Conservation (phyloP, 345 rosid genomes). For the Syzygium oleosum region DNA sequence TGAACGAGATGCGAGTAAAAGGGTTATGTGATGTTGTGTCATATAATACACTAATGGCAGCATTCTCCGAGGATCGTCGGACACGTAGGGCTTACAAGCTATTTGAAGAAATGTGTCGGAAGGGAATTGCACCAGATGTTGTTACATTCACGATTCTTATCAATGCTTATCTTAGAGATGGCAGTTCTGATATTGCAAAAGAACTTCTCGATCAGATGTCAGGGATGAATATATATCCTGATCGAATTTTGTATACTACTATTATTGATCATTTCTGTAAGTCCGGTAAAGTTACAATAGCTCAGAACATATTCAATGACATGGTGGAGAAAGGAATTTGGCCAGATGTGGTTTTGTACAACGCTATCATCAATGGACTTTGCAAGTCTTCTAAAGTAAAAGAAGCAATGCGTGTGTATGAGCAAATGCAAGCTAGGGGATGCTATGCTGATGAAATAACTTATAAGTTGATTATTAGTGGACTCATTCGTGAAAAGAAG, state of each 20-base stretch:
- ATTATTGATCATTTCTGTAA: constrained; percentile 73
- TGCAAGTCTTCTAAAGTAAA: constrained; percentile 53
- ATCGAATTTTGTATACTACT: constrained; percentile 71
- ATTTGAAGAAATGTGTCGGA: constrained; percentile 60
- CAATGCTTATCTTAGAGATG: constrained; percentile 59
- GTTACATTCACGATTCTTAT: constrained; percentile 74
- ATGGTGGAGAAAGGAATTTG: constrained; percentile 63
- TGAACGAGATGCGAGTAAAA: constrained; percentile 53
- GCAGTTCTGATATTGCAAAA: constrained; percentile 46
- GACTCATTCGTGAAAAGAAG: constrained; percentile 59
- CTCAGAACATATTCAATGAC: constrained; percentile 48
- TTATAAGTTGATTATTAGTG: constrained; percentile 73
- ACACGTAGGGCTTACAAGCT: constrained; percentile 48
- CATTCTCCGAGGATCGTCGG: constrained; percentile 41
- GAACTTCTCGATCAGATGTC: constrained; percentile 68
- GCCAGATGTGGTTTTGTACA: constrained; percentile 74
- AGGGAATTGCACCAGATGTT: constrained; percentile 57
- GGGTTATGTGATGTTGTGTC: constrained; percentile 74
- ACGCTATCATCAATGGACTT: constrained; percentile 71
- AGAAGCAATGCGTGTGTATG: constrained; percentile 55
- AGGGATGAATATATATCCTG: constrained; percentile 46
- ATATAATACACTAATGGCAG: constrained; percentile 64
- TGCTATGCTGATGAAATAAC: constrained; percentile 73
- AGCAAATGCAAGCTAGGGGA: constrained; percentile 65
- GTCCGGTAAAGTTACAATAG: constrained; percentile 61